A percentile compares a stretch with the other conserved stretches of the same genome.
Conservation (phyloP, 192 early-diverging fungal genomes). For the Coemansia sp. region DNA sequence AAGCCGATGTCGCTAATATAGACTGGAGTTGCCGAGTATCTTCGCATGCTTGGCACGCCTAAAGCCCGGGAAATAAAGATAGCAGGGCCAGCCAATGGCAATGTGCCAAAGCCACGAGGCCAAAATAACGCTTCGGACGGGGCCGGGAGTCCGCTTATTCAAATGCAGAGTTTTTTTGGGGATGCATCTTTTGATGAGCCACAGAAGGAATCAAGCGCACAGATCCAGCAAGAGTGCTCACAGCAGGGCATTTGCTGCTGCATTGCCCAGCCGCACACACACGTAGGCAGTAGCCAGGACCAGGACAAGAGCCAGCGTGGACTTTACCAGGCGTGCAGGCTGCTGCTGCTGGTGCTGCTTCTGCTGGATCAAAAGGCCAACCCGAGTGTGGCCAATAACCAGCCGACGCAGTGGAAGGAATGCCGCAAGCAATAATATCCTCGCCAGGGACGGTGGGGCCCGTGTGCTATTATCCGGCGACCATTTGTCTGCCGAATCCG, state of each 20-base stretch:
- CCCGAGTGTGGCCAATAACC: conserved; percentile 13
- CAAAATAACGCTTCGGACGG: neutral
- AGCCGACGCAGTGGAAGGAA: conserved; percentile 43
- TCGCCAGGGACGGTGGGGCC: neutral
- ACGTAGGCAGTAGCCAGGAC: conserved; percentile 4
- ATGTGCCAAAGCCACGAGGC: neutral
- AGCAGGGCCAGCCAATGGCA: neutral
- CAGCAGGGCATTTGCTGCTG: neutral
- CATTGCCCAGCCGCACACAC: conserved; percentile 12
- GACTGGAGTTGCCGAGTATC: neutral
- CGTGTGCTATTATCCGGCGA: neutral
- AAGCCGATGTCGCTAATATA: conserved; percentile 9
- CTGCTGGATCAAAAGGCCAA: neutral
- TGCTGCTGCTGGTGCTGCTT: neutral
- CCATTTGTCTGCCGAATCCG: neutral
- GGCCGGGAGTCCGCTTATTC: too few species aligned
- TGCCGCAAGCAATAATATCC: conserved; percentile 16
- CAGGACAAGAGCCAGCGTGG: conserved; percentile 17
- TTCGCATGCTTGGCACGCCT: neutral
- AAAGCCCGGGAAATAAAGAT: neutral
- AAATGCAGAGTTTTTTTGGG: too few species aligned
- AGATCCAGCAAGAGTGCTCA: too few species aligned
- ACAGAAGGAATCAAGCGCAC: too few species aligned
- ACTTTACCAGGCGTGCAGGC: conserved; percentile 2
- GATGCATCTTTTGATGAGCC: too few species aligned